phyloP scores from a whole-genome alignment of 2,329 filamentous ascomycete species.

The Xylaria sp. region DNA sequence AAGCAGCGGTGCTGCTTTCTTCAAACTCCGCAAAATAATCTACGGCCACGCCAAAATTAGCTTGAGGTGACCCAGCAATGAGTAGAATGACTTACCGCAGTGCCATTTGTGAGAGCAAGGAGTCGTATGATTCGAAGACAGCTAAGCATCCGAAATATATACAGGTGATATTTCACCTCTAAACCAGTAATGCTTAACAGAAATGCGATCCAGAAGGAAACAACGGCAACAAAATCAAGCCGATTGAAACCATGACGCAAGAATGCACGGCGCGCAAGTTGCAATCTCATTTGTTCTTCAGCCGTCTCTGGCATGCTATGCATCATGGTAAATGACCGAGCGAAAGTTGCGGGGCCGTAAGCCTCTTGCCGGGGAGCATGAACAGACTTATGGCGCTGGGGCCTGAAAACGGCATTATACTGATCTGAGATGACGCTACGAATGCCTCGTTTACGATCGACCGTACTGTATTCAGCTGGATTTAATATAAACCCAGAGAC shows the following conservation, averaged over 20 bases:
- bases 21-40: slow-evolving; percentile 94
- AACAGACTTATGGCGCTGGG: slow-evolving; percentile 77
- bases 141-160: slow-evolving; percentile 95
- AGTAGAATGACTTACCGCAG: slow-evolving; percentile 71
- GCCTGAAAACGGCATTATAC: slow-evolving; percentile 82
- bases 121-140: slow-evolving; percentile 92
- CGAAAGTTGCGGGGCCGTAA: slow-evolving; percentile 71
- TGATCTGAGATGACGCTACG: slow-evolving; percentile 80
- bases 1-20: slow-evolving; percentile 91
- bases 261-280: slow-evolving; percentile 91
- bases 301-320: slow-evolving; percentile 71
- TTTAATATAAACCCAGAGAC: slow-evolving; percentile 96
- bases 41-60: slow-evolving; percentile 50
- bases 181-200: slow-evolving; percentile 75
- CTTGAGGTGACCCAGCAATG: slow-evolving; percentile 34
- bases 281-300: slow-evolving; percentile 82
- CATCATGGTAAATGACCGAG: slow-evolving; percentile 82
- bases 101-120: slow-evolving; percentile 92
- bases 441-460: slow-evolving; percentile 80
- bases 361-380: slow-evolving; percentile 62
- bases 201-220: slow-evolving; percentile 96
- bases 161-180: slow-evolving; percentile 78
- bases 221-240: slow-evolving; percentile 91
- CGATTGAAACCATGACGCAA: slow-evolving; percentile 95
- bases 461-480: slow-evolving; percentile 89